Conservation (phyloP, 495 filamentous ascomycete genomes). For the Penicilliopsis zonata region DNA sequence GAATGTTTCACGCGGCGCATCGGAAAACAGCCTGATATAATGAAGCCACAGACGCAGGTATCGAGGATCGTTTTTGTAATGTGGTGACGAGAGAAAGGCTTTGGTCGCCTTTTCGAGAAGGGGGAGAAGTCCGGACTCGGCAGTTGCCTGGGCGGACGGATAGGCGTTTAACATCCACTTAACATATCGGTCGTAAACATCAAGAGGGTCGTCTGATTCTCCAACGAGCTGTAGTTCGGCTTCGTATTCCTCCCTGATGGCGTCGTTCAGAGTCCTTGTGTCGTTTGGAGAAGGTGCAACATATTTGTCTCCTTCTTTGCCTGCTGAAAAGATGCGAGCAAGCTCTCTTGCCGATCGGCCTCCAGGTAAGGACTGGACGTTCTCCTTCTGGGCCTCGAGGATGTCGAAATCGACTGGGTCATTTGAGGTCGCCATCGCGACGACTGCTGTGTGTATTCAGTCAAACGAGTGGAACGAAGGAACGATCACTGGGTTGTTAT, state of each 20-base stretch:
- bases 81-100: slow-evolving; percentile 64
- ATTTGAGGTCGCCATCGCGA: slow-evolving; percentile 38
- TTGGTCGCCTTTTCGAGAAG: slow-evolving; percentile 88
- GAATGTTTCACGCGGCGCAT: slow-evolving; percentile 83
- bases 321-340: slow-evolving; percentile 66
- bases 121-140: slow-evolving; percentile 76
- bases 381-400: slow-evolving; percentile 95
- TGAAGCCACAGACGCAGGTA: slow-evolving; percentile 90
- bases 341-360: slow-evolving; percentile 86
- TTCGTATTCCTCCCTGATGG: slow-evolving; percentile 74
- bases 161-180: slow-evolving; percentile 94
- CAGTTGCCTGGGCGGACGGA: slow-evolving; percentile 84
- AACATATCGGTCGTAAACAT: slow-evolving; percentile 92
- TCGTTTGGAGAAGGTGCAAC: slow-evolving; percentile 49
- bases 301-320: slow-evolving; percentile 31
- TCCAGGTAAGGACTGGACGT: slow-evolving; percentile 84
- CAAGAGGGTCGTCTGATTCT: slow-evolving; percentile 90
- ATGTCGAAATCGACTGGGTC: slow-evolving; percentile 82
- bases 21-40: slow-evolving; percentile 86
- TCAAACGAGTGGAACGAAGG: slow-evolving; percentile 4
- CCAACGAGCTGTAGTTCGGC: slow-evolving; percentile 61
- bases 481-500: slow-evolving; percentile 1
- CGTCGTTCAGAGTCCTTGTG: slow-evolving; percentile 65
- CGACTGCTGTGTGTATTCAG: slow-evolving; percentile 4
- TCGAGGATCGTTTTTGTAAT: slow-evolving; percentile 90